phyloP scores from a whole-genome alignment of 225 moss, liverwort and hornwort genomes.

The Sphagnum contortum region DNA sequence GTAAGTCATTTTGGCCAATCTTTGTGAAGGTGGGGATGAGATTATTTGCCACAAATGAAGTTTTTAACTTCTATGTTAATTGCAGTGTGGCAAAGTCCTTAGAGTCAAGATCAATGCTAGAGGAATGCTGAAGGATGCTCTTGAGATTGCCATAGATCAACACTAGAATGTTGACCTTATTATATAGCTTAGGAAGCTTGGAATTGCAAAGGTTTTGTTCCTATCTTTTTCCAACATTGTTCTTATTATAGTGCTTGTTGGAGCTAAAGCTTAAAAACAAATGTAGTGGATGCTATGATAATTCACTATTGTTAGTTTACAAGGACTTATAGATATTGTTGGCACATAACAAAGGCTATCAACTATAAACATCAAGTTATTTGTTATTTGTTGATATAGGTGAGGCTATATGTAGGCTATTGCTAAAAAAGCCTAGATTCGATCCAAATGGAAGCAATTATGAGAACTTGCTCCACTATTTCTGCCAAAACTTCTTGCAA shows the following conservation, averaged over 20 bases:
- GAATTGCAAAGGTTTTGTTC: constrained; percentile 62
- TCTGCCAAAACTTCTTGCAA: too few relatives aligned
- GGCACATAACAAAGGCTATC: too few relatives aligned
- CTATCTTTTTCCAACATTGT: too few relatives aligned
- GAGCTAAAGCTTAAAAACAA: too few relatives aligned
- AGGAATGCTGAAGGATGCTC: constrained; percentile 91
- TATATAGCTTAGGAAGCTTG: constrained; percentile 80
- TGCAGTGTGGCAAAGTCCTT: constrained; percentile 86
- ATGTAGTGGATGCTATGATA: too few relatives aligned
- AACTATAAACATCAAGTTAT: too few relatives aligned
- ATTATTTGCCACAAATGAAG: background rate
- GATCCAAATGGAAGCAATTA: constrained; percentile 91
- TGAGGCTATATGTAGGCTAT: constrained; percentile 35
- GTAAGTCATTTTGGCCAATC: constrained; percentile 9
- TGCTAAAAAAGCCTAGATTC: constrained; percentile 76
- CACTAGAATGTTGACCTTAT: constrained; percentile 91
- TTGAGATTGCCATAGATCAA: constrained; percentile 66
- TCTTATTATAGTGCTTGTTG: too few relatives aligned
- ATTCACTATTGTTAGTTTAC: too few relatives aligned
- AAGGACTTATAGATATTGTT: too few relatives aligned
- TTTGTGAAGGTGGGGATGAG: background rate
- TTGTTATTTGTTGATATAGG: too few relatives aligned
- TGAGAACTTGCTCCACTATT: constrained; percentile 83
- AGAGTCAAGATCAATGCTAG: constrained; percentile 95
- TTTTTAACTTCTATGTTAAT: constrained; percentile 2